Evolutionary conservation across 2,329 filamentous ascomycete genomes (phyloP).

Genomic region (Orbilia ellipsospora): DNA sequence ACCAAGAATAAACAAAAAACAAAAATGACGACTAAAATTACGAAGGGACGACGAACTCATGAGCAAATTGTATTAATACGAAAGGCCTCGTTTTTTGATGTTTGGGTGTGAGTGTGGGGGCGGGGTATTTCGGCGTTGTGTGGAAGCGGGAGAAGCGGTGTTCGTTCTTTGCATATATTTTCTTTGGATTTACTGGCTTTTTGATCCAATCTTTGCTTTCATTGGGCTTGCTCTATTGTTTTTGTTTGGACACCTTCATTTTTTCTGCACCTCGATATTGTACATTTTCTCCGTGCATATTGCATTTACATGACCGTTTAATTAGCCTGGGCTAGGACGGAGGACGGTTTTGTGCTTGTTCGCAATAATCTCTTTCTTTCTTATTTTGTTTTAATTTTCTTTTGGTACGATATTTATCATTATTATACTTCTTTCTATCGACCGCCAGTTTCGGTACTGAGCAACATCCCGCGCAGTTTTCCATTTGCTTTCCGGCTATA

Average conservation of each 20-base stretch:
- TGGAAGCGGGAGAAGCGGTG: slow-evolving; percentile 42
- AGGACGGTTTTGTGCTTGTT: slow-evolving; percentile 36
- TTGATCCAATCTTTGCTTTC: slow-evolving; percentile 7
- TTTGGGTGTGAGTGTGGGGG: slow-evolving; percentile 39
- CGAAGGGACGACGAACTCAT: slow-evolving; percentile 47
- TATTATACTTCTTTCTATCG: neutral
- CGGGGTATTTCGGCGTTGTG: slow-evolving; percentile 47
- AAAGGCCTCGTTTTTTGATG: slow-evolving; percentile 38
- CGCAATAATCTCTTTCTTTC: slow-evolving; percentile 12
- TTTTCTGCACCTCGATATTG: slow-evolving; percentile 15
- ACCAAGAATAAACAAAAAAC: slow-evolving; percentile 33
- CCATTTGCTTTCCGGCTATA: slow-evolving; percentile 4
- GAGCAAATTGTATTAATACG: slow-evolving; percentile 54
- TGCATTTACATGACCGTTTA: slow-evolving; percentile 21
- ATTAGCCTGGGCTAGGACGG: slow-evolving; percentile 27
- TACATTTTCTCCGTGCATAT: slow-evolving; percentile 34
- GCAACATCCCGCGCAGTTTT: slow-evolving; percentile 5
- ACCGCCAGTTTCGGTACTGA: neutral
- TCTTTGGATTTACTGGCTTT: slow-evolving; percentile 1
- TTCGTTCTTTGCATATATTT: slow-evolving; percentile 44
- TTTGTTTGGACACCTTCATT: slow-evolving; percentile 30
- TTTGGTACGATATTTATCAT: slow-evolving; percentile 23
- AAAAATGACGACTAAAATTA: slow-evolving; percentile 44
- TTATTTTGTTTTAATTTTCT: neutral
- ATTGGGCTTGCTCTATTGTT: slow-evolving; percentile 19